These are phyloP conservation scores for Neopestalotiopsis sp. DNA, from an alignment of 2,329 filamentous ascomycete species.

Conservation along the genomic window DNA sequence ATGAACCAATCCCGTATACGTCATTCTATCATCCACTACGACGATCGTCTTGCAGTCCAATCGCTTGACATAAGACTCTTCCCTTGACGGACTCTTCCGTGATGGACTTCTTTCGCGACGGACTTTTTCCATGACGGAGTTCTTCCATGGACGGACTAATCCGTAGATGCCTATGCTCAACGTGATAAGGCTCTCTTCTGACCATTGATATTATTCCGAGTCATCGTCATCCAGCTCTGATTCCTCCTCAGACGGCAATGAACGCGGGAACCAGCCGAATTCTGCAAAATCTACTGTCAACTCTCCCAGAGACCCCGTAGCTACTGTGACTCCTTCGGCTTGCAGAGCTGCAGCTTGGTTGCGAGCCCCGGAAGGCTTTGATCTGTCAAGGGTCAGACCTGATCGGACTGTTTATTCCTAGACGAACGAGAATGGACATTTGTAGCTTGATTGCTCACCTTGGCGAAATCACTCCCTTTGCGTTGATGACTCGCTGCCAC, in stretches of 20 bases:
- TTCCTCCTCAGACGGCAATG: slow-evolving; percentile 51
- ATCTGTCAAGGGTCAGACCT: slow-evolving; percentile 38
- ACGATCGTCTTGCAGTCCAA: not conserved
- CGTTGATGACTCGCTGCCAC: slow-evolving; percentile 92
- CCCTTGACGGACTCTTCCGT: no score
- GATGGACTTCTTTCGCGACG: not conserved
- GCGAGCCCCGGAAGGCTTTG: slow-evolving; percentile 52
- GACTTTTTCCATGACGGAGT: no score
- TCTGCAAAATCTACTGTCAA: slow-evolving; percentile 54
- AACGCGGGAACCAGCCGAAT: slow-evolving; percentile 61
- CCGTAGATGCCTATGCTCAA: not conserved
- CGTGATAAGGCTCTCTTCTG: not conserved
- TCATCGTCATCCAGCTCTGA: slow-evolving; percentile 1
- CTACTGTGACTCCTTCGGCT: slow-evolving; percentile 59
- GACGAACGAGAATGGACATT: not conserved
- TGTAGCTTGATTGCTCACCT: slow-evolving; percentile 55
- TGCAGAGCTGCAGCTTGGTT: slow-evolving; percentile 56
- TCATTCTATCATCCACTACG: not conserved
- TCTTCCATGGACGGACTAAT: not conserved
- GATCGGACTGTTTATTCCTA: not conserved
- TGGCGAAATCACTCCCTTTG: slow-evolving; percentile 84
- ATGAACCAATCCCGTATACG: not conserved
- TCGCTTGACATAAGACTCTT: not conserved
- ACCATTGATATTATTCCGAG: not conserved
- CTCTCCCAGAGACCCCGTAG: slow-evolving; percentile 54